Percentiles rank a stretch among this genome's conserved stretches.
phyloP scores from a whole-genome alignment of 2,329 filamentous ascomycete genomes.

The Triangularia setosa region DNA sequence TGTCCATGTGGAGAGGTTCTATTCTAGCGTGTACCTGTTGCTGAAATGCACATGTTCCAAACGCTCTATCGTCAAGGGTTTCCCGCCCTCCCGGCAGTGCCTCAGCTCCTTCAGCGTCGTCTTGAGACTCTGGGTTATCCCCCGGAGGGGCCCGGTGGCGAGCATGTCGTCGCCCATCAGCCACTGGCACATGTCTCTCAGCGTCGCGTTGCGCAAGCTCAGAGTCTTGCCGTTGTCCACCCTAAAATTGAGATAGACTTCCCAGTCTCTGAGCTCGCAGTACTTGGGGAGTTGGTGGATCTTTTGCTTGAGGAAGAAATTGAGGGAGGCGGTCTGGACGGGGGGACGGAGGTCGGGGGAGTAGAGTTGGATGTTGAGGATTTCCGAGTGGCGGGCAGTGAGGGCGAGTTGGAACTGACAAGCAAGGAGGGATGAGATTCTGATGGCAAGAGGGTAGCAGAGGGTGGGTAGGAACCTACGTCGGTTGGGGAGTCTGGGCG shows the following conservation, averaged over 20 bases:
- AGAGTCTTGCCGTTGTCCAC: neutral
- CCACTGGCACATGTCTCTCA: neutral
- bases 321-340: slow-evolving; percentile 90
- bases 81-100: neutral
- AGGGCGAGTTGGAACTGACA: slow-evolving; percentile 34
- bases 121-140: neutral
- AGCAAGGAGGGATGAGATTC: neutral
- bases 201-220: neutral
- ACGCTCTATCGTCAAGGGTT: neutral
- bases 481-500: slow-evolving; percentile 48
- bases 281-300: neutral
- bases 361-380: slow-evolving; percentile 31
- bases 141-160: neutral
- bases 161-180: neutral
- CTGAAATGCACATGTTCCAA: too few relatives aligned
- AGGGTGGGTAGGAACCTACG: slow-evolving; percentile 32
- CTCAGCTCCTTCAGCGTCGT: neutral
- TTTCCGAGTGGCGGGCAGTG: slow-evolving; percentile 38
- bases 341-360: slow-evolving; percentile 53
- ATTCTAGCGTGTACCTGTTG: too few relatives aligned
- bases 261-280: neutral
- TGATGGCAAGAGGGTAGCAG: neutral
- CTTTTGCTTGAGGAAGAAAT: neutral
- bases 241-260: neutral
- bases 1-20: too few relatives aligned